A percentile compares a stretch with the other conserved stretches of the same genome.
These are phyloP conservation scores for Neofusicoccum umdonicola DNA, from an alignment of 2,329 filamentous ascomycete species.

Conservation along the genomic window DNA sequence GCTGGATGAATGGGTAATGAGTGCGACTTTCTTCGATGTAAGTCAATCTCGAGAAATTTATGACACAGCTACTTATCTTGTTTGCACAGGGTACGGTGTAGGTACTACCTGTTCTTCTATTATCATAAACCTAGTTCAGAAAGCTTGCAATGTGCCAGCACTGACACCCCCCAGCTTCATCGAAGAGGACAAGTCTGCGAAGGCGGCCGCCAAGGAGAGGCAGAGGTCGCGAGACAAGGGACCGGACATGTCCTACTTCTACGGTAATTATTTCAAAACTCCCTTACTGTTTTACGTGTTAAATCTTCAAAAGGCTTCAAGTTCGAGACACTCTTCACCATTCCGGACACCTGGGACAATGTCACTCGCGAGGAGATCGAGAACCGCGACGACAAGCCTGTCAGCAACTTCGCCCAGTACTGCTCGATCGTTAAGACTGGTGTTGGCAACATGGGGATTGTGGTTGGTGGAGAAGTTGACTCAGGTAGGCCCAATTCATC, in stretches of 20 bases:
- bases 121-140: neutral
- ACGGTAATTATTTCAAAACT: neutral
- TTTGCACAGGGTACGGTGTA: constrained; percentile 55
- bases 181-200: constrained; percentile 85
- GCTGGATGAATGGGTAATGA: constrained; percentile 81
- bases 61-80: neutral
- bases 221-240: constrained; percentile 31
- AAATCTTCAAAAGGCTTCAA: constrained; percentile 65
- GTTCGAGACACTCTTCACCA: constrained; percentile 81
- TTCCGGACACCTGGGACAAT: constrained; percentile 72
- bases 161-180: constrained; percentile 64
- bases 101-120: constrained; percentile 20
- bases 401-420: constrained; percentile 91
- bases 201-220: constrained; percentile 38
- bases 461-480: constrained; percentile 92
- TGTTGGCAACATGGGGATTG: constrained; percentile 70
- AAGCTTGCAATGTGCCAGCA: neutral
- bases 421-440: constrained; percentile 90
- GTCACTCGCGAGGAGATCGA: constrained; percentile 77
- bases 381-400: constrained; percentile 64
- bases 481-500: constrained; percentile 57
- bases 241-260: neutral
- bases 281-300: neutral
- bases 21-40: constrained; percentile 82
- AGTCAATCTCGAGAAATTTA: neutral